Base-by-base conservation (phyloP, 139 green algal species). In the Yamagishiella unicocca region DNA sequence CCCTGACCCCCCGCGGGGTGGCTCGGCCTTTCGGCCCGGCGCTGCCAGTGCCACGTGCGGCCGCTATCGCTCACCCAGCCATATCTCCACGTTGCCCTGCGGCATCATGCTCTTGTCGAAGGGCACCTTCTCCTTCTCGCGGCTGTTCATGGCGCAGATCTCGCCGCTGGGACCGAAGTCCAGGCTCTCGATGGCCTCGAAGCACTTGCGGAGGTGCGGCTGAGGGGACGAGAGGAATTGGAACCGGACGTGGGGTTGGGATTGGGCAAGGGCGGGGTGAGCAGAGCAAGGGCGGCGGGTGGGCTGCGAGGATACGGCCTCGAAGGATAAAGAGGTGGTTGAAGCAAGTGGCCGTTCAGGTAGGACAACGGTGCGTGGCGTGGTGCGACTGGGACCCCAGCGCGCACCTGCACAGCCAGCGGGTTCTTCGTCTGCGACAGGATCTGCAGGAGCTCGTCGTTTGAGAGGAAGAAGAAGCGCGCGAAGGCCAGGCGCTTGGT, bases 401-500 rank as follows among this genome's bases (percentile, higher is more conserved):
- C 19, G 35, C 67, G 50, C 74, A 84, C 81, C 81, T 78, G 71
- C 82, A 97, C 94, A 0, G 93, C 92, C 40, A 95, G 86, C 14
- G 95, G 95, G 67, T 96, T 95, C 89, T 96, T 96, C 50, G 90
- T 92, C 91, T 97, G 94, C 50, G 83, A 92, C 42, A 97, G 90
- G 61, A 97, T 97, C 92, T 95, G 89, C 53, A 97, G 92, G 76
- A 97, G 93, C 93, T 97, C 94, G 82, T 97, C 95, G 87, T 97
- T 97, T 88, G 94, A 96, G 5, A 97, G 85, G 91, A 97, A 97
- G 87, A 95, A 97, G 90, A 97, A 96, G 62, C 92, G 88, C n/a
- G 90, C 85, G 68, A 97, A 97, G 1, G 92, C 93, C 38, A 96
- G 80, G 55, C 95, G 90, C 90, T 97, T 97, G 53, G 93, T 97